phyloP scores from a whole-genome alignment of 352 stramenopile genomes.

The Aphanomyces stellatus region DNA sequence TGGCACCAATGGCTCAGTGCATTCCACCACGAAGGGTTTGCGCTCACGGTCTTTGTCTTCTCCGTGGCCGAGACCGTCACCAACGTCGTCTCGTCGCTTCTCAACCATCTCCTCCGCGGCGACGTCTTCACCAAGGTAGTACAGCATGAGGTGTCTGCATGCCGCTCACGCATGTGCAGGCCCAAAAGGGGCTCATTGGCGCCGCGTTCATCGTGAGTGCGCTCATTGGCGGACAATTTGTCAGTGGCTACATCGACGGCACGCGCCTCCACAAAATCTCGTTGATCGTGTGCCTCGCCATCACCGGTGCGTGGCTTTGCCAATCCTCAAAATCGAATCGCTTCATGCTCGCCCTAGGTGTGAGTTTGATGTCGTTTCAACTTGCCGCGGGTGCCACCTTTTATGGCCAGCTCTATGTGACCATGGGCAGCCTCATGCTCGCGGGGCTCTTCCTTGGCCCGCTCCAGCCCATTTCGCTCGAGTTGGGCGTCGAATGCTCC shows the following conservation, averaged over 20 bases:
- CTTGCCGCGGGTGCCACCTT: not conserved
- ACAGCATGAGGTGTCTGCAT: not conserved
- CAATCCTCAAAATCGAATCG: too few relatives aligned
- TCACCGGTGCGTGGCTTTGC: conserved; percentile 30
- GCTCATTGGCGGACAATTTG: conserved; percentile 54
- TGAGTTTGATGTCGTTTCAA: not conserved
- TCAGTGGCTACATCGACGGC: conserved; percentile 55
- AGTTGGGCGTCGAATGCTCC: conserved; percentile 55
- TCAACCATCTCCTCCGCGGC: conserved; percentile 55
- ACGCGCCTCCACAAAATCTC: conserved; percentile 49
- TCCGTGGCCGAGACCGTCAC: conserved; percentile 56
- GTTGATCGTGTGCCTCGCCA: conserved; percentile 41
- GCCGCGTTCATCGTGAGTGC: conserved; percentile 63
- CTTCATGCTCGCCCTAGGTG: not conserved
- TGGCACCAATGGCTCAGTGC: conserved; percentile 58
- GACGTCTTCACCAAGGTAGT: conserved; percentile 46
- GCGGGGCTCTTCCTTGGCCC: conserved; percentile 49
- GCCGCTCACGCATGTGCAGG: not conserved
- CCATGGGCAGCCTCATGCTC: conserved; percentile 36
- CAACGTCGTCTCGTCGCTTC: conserved; percentile 59
- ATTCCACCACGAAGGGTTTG: conserved; percentile 55
- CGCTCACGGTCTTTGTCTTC: conserved; percentile 50
- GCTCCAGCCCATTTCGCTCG: conserved; percentile 56
- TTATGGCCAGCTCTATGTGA: conserved; percentile 26
- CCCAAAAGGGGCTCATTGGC: conserved; percentile 53